Conservation (phyloP, 305 asterid genomes). For the Fraxinus sp. region DNA sequence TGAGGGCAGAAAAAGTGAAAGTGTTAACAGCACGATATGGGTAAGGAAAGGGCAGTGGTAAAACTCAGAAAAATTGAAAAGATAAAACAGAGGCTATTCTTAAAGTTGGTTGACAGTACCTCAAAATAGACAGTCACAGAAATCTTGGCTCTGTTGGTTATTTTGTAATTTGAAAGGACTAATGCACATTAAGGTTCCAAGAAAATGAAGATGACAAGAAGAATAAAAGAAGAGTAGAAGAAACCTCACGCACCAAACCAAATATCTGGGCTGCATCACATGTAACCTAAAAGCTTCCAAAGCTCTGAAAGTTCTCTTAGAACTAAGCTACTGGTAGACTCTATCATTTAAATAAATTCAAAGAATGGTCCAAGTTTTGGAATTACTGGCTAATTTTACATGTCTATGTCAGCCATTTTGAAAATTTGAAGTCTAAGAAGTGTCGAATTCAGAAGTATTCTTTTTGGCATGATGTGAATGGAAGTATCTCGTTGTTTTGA, state of each 20-base stretch:
- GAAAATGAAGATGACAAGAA: not conserved
- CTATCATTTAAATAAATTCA: not conserved
- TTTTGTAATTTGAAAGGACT: not conserved
- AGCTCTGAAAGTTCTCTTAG: not conserved
- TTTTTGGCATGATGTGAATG: not conserved
- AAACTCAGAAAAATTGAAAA: not conserved
- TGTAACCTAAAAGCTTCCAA: not conserved
- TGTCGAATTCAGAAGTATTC: not conserved
- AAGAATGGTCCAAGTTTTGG: not conserved
- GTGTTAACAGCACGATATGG: not conserved
- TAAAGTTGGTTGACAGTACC: not conserved
- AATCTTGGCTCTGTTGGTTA: not conserved
- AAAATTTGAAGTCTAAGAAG: not conserved
- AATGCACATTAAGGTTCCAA: not conserved
- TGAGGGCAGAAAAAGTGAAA: not conserved
- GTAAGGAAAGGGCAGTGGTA: not conserved
- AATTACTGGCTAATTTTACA: no score
- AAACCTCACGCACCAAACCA: not conserved
- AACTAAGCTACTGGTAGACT: not conserved
- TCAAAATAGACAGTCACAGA: not conserved
- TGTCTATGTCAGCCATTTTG: not conserved
- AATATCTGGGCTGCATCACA: not conserved
- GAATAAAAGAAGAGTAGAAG: not conserved
- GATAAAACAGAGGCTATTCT: not conserved
- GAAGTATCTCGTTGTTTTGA: not conserved